Conservation (phyloP, 192 early-diverging fungal species). For the Gamsiella multidivaricata region DNA sequence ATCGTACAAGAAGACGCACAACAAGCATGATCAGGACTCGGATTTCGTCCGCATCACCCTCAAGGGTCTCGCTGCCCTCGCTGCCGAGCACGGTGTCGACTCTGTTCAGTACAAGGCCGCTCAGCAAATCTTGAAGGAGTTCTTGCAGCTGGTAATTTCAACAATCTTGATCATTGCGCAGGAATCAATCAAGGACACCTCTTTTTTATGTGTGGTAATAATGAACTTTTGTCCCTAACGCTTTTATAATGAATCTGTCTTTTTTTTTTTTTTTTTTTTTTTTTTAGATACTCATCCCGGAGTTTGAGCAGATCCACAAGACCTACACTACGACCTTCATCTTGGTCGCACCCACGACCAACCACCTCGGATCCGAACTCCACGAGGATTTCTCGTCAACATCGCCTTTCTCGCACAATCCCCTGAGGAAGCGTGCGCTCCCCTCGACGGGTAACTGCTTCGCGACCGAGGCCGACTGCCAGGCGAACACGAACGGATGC, state of each 20-base stretch:
- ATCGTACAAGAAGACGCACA: conserved; percentile 28
- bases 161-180: too few species aligned
- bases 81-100: conserved; percentile 36
- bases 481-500: conserved; percentile 44
- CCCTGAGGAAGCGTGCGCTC: conserved; percentile 27
- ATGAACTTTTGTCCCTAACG: background rate
- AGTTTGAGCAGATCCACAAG: conserved; percentile 54
- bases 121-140: conserved; percentile 41
- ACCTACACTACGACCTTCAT: conserved; percentile 45
- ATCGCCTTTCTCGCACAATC: too few species aligned
- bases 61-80: conserved; percentile 42
- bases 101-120: conserved; percentile 51
- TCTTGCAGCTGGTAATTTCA: conserved; percentile 46
- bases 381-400: background rate
- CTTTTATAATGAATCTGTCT: too few species aligned
- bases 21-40: conserved; percentile 7
- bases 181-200: background rate
- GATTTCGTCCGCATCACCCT: conserved; percentile 49
- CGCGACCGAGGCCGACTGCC: conserved; percentile 24
- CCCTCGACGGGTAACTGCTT: conserved; percentile 22
- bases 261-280: background rate
- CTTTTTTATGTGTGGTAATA: background rate
- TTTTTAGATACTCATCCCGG: conserved; percentile 32
- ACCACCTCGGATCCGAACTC: conserved; percentile 20
- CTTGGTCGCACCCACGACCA: conserved; percentile 21